Evolutionary conservation across 2,329 filamentous ascomycete species (phyloP).

Genomic region (Xylariaceae sp.): DNA sequence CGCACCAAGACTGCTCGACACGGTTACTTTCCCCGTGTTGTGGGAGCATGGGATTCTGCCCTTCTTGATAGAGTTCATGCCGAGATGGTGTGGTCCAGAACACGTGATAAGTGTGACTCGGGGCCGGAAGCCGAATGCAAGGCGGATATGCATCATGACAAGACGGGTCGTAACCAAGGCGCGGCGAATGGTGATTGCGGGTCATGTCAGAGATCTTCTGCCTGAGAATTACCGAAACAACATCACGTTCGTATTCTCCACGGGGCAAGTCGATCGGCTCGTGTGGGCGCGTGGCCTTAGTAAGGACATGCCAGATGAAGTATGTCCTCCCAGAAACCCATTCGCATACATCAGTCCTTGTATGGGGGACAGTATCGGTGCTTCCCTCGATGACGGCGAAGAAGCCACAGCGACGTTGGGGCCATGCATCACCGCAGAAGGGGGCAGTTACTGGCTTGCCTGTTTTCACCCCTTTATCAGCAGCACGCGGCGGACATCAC

Average conservation of each 20-base stretch:
- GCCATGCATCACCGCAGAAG: constrained; percentile 38
- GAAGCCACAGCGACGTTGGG: constrained; percentile 43
- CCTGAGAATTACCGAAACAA: constrained; percentile 31
- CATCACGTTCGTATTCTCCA: constrained; percentile 39
- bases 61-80: constrained; percentile 41
- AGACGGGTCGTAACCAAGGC: constrained; percentile 33
- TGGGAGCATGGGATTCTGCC: constrained; percentile 45
- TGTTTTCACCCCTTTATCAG: constrained; percentile 45
- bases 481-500: constrained; percentile 27
- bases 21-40: constrained; percentile 38
- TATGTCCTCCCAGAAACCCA: constrained; percentile 41
- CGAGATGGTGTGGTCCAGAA: constrained; percentile 40
- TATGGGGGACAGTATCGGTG: constrained; percentile 47
- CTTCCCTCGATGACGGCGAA: constrained; percentile 28
- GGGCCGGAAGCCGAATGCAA: constrained; percentile 34
- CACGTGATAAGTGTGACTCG: constrained; percentile 40
- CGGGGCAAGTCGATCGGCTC: constrained; percentile 36
- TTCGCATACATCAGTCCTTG: constrained; percentile 42
- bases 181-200: constrained; percentile 38
- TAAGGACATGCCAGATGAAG: constrained; percentile 38
- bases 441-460: constrained; percentile 40
- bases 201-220: constrained; percentile 42
- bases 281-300: constrained; percentile 41
- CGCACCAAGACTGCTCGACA: constrained; percentile 32
- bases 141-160: constrained; percentile 43